Percentiles rank a stretch among this genome's conserved stretches.
Conservation (phyloP, 305 asterid genomes). For the Fraxinus latifolia region DNA sequence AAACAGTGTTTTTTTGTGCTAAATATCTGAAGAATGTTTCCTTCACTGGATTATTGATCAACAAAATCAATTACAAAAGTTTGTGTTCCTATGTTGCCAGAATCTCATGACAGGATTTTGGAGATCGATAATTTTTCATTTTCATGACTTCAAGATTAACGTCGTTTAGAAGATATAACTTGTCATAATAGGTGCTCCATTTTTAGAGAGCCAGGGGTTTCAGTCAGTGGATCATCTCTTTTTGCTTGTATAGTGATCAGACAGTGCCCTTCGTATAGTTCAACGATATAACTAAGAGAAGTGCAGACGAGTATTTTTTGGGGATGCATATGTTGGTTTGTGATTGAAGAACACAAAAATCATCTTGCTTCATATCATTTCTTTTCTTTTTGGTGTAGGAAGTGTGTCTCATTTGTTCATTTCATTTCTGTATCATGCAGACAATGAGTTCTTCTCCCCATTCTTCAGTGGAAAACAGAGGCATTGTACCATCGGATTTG, state of each 20-base stretch:
- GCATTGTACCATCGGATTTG: slow-evolving; percentile 43
- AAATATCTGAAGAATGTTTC: neutral
- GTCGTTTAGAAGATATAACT: neutral
- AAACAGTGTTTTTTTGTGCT: neutral
- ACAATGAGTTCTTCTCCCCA: slow-evolving; percentile 37
- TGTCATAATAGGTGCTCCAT: neutral
- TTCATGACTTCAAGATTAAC: neutral
- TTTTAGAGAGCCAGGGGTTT: neutral
- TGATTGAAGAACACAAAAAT: neutral
- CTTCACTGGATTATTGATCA: neutral
- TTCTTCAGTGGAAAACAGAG: slow-evolving; percentile 36
- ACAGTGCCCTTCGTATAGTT: neutral
- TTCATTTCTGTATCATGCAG: slow-evolving; percentile 35
- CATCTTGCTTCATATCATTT: neutral
- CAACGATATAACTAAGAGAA: neutral
- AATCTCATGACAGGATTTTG: neutral
- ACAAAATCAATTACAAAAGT: neutral
- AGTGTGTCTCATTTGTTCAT: neutral
- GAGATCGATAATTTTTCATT: neutral
- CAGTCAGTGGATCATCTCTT: neutral
- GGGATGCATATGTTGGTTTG: neutral
- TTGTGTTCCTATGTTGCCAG: neutral
- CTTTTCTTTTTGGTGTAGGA: neutral
- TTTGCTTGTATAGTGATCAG: neutral
- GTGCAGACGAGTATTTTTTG: neutral